phyloP scores from a whole-genome alignment of 768 basidiomycete genomes.

The Podaxis sp. region DNA sequence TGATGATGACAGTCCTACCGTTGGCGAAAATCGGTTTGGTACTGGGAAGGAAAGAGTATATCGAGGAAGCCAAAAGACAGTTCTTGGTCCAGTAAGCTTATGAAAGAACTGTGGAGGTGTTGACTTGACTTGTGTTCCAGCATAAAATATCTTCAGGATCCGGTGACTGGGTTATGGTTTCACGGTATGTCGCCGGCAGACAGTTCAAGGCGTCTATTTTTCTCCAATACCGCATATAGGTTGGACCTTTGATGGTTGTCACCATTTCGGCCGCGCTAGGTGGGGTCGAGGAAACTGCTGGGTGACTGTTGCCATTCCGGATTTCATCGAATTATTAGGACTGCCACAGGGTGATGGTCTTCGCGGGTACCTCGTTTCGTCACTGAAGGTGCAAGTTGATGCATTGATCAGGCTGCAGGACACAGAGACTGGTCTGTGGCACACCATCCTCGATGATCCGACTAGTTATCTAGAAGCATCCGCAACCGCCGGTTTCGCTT shows the following conservation, averaged over 20 bases:
- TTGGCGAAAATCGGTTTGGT: conserved; percentile 51
- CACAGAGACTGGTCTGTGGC: conserved; percentile 43
- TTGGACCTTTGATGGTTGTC: conserved; percentile 42
- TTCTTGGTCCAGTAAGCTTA: conserved; percentile 40
- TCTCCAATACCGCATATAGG: conserved; percentile 19
- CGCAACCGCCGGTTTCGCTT: conserved; percentile 44
- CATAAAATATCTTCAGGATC: conserved; percentile 41
- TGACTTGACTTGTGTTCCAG: conserved; percentile 15
- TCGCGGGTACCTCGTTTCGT: conserved; percentile 34
- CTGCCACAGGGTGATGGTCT: conserved; percentile 37
- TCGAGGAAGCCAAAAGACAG: conserved; percentile 52
- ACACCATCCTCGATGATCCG: conserved; percentile 48
- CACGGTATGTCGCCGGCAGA: conserved; percentile 28
- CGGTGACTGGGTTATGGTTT: conserved; percentile 42
- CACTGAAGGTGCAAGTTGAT: conserved; percentile 42
- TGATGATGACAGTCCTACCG: conserved; percentile 57
- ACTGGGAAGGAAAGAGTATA: conserved; percentile 43
- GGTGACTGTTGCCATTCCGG: conserved; percentile 41
- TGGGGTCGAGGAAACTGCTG: conserved; percentile 59
- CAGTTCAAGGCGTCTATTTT: neutral
- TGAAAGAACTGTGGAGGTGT: neutral
- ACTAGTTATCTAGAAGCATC: conserved; percentile 48
- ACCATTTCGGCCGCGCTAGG: conserved; percentile 40
- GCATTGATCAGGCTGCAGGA: conserved; percentile 44
- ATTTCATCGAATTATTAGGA: conserved; percentile 43